Base-by-base conservation (phyloP, 2,329 filamentous ascomycete genomes). In the Phyllosticta capitalensis region DNA sequence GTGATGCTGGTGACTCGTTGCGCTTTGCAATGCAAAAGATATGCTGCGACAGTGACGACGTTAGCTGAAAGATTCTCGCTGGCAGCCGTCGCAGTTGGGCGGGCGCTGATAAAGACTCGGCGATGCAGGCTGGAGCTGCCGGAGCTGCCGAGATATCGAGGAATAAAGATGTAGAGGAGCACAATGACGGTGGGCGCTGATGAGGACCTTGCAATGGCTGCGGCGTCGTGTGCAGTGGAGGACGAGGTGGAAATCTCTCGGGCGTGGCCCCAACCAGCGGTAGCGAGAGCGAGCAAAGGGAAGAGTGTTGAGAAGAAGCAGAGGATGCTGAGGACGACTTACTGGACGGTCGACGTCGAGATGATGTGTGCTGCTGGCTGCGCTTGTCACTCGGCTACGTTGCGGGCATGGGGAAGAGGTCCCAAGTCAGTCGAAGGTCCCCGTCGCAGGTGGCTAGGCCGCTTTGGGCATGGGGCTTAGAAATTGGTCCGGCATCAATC, bases 51-150 rank as follows among this genome's bases (percentile, higher is more conserved):
- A 52, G 50, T 59, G 52, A 51, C 26, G 50, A 17, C 14, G 58
- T 55, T 55, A 60, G 58, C 53, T 52, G 58, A 45, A 60, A 60
- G 58, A 60, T 60, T 60, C 58, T 60, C 26, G 58, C 56, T n/a
- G 52, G 52, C 52, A 54, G 22, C 26, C 22, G 24, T 52, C 56
- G 33, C 51, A 4, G 17, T 50, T 59, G 56, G 52, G 30, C 51
- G 52, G 56, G 33, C 38, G 33, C 56, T 21, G 51, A 20, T 38
- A 48, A 24, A 30, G 19, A 50, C n/a, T 30, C 56, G 22, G 22
- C 52, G 56, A 28, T 14, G 52, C 51, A 19, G 51, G 52, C 56
- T 45, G 38, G 38, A 45, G 38, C 14, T 19, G 17, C 38, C n/a
- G 28, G 33, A 19, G 51, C 38, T 20, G 52, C 22, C n/a, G 19